Evolutionary conservation across 306 rosid species (phyloP), one percentile per base, ranked within the genome.

Genomic region (Betula pendula): DNA sequence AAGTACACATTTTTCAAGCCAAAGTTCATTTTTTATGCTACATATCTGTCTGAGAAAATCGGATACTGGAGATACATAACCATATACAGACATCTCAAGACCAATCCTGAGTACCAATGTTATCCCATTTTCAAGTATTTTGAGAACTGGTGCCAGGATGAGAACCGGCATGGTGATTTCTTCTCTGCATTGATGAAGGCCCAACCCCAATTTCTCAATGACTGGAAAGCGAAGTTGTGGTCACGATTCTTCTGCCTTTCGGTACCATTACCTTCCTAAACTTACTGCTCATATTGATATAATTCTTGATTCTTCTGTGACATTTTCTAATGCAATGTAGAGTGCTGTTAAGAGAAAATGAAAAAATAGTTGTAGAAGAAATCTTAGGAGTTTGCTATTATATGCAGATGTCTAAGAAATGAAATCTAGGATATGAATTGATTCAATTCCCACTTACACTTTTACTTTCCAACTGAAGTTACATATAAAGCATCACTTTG

Each of bases 71-170:
- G 99, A 87, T 95, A 92, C 90, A 95, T 95, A 66, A 92, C 96
- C 84, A 92, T 95, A 71, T 95, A 95, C 90, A 85, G 99, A 74
- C 99, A 95, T 85, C 99, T 95, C 85, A 92, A 89, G 91, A 83
- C 42, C 5, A 95, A 95, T 40, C 99, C 97, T 2, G 77, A 92
- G 84, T 95, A 80, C 91, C 99, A 92, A 75, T 92, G 97, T 35
- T 92, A 95, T 79, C 99, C 99, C 73, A 95, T 95, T 85, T 95
- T 95, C 80, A 90, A 90, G 89, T 95, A 89, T 84, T 95, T 95
- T 75, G 99, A 95, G 92, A 95, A 95, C 90, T 95, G 99, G 99
- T 95, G 99, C 88, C 99, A 95, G 81, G 99, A 95, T 84, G 99
- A 95, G 89, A 95, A 95, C 73, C 85, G 99, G 55, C 99, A 95